Base-by-base conservation (phyloP, 2,329 filamentous ascomycete genomes). In the Botrytis sinoallii region DNA sequence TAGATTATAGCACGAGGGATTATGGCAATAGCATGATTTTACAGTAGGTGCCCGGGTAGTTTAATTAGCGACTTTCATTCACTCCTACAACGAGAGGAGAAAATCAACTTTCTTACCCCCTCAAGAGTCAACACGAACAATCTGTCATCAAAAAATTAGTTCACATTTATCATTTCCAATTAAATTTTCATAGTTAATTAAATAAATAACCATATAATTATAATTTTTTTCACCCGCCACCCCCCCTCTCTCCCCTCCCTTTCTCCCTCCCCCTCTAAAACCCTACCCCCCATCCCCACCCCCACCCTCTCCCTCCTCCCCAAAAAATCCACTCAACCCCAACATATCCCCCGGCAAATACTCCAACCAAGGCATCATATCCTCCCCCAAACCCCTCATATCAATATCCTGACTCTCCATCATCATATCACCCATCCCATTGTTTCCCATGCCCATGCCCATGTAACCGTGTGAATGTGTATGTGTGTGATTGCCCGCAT, bases 361-460 rank as follows among this genome's bases (percentile, higher is more conserved):
- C 78, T 93, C 92, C 18, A 94, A 84, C 91, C 92, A 95, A 0
- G 90, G 89, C 85, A 92, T 89, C 82, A 93, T 88, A 61, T 93
- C 91, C 25, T 89, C 87, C 1, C 89, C 90, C 29, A 94, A 83
- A 7, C 88, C 84, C 38, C 88, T 89, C 85, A 95, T 91, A 76
- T 95, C 92, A 48, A 95, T 89, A 76, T 95, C 92, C 76, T 93
- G 92, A 74, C 89, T 91, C 80, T 93, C 90, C 76, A 95, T 93
- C 75, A 92, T 90, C 83, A 94, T 91, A 76, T 84, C 59, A 0
- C 83, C 65, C 80, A 74, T 55, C 78, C 76, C 59, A 32, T 65
- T 22, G 22, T 76, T 77, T 8, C 78, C 78, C 1, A 81, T 76
- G 14, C 79, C 77, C 68, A 81, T 77, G 9, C 79, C 78, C 68